A percentile compares a stretch with the other conserved stretches of the same genome.
Evolutionary conservation across 2,329 filamentous ascomycete species (phyloP).

Genomic region (Hymenoscyphus albidus): DNA sequence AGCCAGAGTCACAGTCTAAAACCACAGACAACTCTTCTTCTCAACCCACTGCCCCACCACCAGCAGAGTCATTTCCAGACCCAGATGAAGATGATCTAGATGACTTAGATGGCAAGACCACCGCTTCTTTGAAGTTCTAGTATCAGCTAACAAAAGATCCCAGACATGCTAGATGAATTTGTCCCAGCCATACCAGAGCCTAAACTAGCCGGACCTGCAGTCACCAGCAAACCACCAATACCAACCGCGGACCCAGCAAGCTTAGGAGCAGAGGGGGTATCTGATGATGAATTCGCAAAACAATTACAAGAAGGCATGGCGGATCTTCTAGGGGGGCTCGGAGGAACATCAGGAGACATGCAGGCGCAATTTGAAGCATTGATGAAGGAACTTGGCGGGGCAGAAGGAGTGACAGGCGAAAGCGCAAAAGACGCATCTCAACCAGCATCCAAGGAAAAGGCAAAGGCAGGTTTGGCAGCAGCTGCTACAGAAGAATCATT

Average conservation of each 20-base stretch:
- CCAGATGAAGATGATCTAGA: constrained; percentile 91
- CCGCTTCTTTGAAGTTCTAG: neutral
- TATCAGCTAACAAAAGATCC: neutral
- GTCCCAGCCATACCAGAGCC: constrained; percentile 57
- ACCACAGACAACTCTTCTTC: neutral
- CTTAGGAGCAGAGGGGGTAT: constrained; percentile 40
- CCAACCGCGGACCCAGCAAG: constrained; percentile 11
- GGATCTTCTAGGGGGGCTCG: constrained; percentile 67
- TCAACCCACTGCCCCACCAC: constrained; percentile 11
- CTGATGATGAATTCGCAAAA: constrained; percentile 77
- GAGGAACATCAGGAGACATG: constrained; percentile 63
- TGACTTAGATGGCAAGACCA: constrained; percentile 73
- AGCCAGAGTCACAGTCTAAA: constrained; percentile 7
- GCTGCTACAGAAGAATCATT: constrained; percentile 63
- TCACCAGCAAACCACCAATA: constrained; percentile 24
- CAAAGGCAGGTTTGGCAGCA: constrained; percentile 13
- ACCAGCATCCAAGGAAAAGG: constrained; percentile 9
- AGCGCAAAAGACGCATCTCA: constrained; percentile 16
- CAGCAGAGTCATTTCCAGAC: constrained; percentile 64
- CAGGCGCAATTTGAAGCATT: constrained; percentile 74
- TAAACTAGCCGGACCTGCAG: constrained; percentile 37
- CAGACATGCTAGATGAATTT: constrained; percentile 93
- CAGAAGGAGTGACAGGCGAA: constrained; percentile 39
- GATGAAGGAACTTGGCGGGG: constrained; percentile 66
- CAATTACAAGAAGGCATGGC: constrained; percentile 91